Percentiles rank a stretch among this genome's conserved stretches.
These are phyloP conservation scores for Sorghum bicolor DNA, from an alignment of 176 grass and related monocot species.

Conservation along the genomic window DNA sequence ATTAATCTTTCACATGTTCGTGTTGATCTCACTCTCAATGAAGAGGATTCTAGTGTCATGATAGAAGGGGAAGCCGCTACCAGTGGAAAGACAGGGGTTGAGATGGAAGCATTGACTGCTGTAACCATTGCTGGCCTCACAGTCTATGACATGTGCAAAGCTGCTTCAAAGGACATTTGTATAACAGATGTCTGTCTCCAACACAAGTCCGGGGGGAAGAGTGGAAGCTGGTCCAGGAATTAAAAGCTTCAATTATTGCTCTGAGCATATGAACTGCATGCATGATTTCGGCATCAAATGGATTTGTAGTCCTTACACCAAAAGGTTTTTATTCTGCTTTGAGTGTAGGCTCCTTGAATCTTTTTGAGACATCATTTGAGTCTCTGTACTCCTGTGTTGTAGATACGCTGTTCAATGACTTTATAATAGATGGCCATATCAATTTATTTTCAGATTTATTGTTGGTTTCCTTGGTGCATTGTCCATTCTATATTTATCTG, in stretches of 20 bases:
- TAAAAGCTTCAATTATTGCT: slow-evolving; percentile 27
- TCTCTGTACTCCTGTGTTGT: slow-evolving; percentile 10
- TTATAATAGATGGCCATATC: slow-evolving; percentile 11
- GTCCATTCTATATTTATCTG: neutral
- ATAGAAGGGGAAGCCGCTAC: slow-evolving; percentile 80
- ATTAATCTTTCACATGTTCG: slow-evolving; percentile 72
- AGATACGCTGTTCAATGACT: neutral
- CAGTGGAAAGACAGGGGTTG: slow-evolving; percentile 68
- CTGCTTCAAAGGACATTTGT: slow-evolving; percentile 80
- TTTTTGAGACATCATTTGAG: neutral
- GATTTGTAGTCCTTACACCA: neutral
- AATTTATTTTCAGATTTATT: neutral
- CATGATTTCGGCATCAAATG: neutral
- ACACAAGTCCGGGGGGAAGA: slow-evolving; percentile 82
- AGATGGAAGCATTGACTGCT: slow-evolving; percentile 97
- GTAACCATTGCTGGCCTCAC: slow-evolving; percentile 81
- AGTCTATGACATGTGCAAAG: slow-evolving; percentile 97
- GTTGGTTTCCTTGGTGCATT: neutral
- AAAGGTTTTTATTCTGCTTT: slow-evolving; percentile 17
- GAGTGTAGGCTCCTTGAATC: neutral
- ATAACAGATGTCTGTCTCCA: slow-evolving; percentile 76
- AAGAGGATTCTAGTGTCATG: slow-evolving; percentile 74
- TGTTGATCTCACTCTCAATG: slow-evolving; percentile 84
- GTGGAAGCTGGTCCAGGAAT: slow-evolving; percentile 65
- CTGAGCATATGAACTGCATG: neutral